Conservation (phyloP, 176 grass and related monocot species). For the Oryza glumipatula region DNA sequence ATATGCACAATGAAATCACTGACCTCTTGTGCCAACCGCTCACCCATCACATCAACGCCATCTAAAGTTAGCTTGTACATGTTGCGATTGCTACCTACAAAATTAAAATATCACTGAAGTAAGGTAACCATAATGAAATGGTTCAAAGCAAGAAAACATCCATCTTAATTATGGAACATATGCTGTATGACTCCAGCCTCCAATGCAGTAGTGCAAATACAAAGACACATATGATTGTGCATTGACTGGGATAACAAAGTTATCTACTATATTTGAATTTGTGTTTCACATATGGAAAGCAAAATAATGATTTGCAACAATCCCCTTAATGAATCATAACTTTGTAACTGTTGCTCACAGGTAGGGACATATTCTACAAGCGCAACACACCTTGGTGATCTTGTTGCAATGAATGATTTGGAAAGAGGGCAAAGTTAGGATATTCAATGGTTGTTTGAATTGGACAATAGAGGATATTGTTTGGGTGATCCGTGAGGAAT, state of each 20-base stretch:
- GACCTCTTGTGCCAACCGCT: conserved; percentile 91
- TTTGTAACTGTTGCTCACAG: conserved; percentile 3
- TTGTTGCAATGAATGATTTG: not conserved
- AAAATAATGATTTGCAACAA: conserved; percentile 18
- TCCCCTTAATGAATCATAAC: conserved; percentile 23
- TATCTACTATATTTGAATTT: not conserved
- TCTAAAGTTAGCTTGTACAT: conserved; percentile 91
- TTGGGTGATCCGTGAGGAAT: not conserved
- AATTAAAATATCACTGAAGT: conserved; percentile 25
- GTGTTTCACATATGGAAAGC: not conserved
- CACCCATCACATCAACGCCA: conserved; percentile 97
- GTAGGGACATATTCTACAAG: conserved; percentile 9
- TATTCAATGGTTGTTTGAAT: not conserved
- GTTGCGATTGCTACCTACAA: conserved; percentile 79
- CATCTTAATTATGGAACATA: not conserved
- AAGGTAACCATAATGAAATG: conserved; percentile 15
- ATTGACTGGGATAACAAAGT: not conserved
- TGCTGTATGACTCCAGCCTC: not conserved
- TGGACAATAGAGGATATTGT: not conserved
- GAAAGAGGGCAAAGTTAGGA: no score
- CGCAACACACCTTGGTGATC: not conserved
- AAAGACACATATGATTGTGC: not conserved
- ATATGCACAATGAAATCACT: conserved; percentile 37
- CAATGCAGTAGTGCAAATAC: not conserved
- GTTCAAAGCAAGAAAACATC: not conserved